Evolutionary conservation across 2,329 filamentous ascomycete genomes (phyloP).

Genomic region (Diaporthe capsici): DNA sequence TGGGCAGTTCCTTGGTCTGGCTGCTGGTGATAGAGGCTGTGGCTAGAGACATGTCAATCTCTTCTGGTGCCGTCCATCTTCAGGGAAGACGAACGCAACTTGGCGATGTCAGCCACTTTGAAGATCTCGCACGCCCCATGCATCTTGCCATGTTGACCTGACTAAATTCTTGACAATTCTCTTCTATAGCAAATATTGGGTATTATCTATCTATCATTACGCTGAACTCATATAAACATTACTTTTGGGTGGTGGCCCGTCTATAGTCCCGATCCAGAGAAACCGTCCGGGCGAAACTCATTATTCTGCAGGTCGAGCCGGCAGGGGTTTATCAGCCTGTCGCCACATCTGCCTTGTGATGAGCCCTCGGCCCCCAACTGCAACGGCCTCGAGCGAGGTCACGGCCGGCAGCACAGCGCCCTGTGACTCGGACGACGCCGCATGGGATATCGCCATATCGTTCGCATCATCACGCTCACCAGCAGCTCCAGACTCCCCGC

Average conservation of each 20-base stretch:
- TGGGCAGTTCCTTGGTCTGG: not conserved
- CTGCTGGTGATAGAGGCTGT: not conserved
- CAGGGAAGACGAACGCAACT: no score
- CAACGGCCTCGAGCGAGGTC: not conserved
- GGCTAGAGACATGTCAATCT: no score
- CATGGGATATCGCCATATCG: not conserved
- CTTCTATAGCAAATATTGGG: not conserved
- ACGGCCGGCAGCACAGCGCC: not conserved
- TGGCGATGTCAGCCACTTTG: not conserved
- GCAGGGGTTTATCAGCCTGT: not conserved
- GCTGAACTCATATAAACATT: not conserved
- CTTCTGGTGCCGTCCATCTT: not conserved
- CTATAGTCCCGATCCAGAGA: not conserved
- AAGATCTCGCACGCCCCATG: not conserved
- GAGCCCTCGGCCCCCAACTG: not conserved
- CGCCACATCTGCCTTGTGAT: constrained; percentile 4
- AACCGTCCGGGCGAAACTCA: not conserved
- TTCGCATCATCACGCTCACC: not conserved
- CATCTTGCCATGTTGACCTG: not conserved
- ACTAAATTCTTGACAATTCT: not conserved
- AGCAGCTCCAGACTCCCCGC: not conserved
- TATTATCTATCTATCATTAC: constrained; percentile 15
- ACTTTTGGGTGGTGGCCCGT: not conserved
- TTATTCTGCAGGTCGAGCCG: not conserved
- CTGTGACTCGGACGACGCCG: not conserved